phyloP scores from a whole-genome alignment of 305 asterid genomes.

The Rubia occidens region DNA sequence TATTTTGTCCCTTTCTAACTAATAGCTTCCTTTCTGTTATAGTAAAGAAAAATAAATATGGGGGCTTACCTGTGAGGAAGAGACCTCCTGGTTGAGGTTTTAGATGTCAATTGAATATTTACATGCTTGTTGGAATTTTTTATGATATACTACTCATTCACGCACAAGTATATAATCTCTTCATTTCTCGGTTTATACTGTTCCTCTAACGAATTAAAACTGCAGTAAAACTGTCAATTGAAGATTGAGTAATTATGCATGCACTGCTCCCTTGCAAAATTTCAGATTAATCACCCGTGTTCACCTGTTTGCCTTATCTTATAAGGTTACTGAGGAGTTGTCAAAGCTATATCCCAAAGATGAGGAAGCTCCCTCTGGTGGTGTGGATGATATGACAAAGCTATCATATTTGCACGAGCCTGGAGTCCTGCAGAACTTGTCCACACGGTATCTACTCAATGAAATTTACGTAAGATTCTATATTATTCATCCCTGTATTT shows the following conservation, averaged over 20 bases:
- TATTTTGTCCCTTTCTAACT: background rate
- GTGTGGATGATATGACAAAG: constrained; percentile 78
- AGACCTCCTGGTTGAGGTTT: background rate
- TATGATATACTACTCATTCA: background rate
- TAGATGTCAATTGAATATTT: background rate
- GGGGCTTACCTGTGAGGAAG: background rate
- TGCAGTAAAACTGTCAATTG: constrained; percentile 3
- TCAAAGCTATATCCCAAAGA: constrained; percentile 58
- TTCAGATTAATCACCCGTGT: background rate
- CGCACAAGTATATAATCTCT: background rate
- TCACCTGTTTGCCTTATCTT: constrained; percentile 13
- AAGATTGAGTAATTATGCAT: background rate
- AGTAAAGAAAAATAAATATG: background rate
- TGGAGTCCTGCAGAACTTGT: constrained; percentile 62
- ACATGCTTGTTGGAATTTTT: background rate
- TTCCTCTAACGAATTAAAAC: background rate
- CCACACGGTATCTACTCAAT: constrained; percentile 60
- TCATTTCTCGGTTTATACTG: too few species aligned
- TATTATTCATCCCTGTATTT: constrained; percentile 14
- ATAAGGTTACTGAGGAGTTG: constrained; percentile 39
- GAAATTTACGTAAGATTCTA: constrained; percentile 55
- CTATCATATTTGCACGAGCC: constrained; percentile 74
- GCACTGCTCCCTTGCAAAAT: background rate
- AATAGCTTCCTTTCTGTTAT: background rate
- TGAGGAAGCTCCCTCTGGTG: constrained; percentile 59